Percentiles rank a stretch among this genome's conserved stretches.
These are phyloP conservation scores for Lepidium campestre DNA, from an alignment of 441 rosid species.

Conservation along the genomic window DNA sequence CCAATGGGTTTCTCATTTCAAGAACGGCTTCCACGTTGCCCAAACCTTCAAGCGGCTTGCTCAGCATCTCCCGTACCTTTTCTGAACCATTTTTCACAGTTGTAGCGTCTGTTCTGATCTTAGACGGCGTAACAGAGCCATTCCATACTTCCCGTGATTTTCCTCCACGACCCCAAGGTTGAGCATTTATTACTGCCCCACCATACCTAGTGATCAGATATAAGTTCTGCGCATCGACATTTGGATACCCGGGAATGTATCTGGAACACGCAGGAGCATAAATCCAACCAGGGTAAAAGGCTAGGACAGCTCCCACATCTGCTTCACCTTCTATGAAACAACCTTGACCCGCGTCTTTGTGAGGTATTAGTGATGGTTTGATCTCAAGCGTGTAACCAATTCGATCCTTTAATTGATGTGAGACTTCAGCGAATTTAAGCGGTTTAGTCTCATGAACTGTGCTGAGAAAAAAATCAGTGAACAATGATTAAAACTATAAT, in stretches of 20 bases:
- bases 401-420: constrained; percentile 50
- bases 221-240: constrained; percentile 55
- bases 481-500: constrained; percentile 17
- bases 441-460: constrained; percentile 69
- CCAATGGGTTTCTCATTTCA: constrained; percentile 83
- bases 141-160: constrained; percentile 58
- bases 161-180: constrained; percentile 80
- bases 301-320: constrained; percentile 66
- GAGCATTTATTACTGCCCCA: constrained; percentile 68
- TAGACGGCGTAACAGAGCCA: constrained; percentile 26
- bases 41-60: constrained; percentile 46
- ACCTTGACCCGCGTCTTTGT: constrained; percentile 69
- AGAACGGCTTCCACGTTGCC: constrained; percentile 31
- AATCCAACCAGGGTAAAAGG: constrained; percentile 76
- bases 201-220: constrained; percentile 82
- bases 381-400: constrained; percentile 58
- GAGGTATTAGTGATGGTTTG: constrained; percentile 63
- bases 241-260: constrained; percentile 73
- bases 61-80: constrained; percentile 45
- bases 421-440: constrained; percentile 46
- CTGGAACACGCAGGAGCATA: constrained; percentile 66
- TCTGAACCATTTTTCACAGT: constrained; percentile 38
- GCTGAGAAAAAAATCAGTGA: constrained; percentile 44
- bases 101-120: constrained; percentile 20
- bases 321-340: constrained; percentile 76